Percentiles rank a stretch among this genome's conserved stretches.
phyloP scores from a whole-genome alignment of 2,329 filamentous ascomycete genomes.

The Phialophora chinensis region DNA sequence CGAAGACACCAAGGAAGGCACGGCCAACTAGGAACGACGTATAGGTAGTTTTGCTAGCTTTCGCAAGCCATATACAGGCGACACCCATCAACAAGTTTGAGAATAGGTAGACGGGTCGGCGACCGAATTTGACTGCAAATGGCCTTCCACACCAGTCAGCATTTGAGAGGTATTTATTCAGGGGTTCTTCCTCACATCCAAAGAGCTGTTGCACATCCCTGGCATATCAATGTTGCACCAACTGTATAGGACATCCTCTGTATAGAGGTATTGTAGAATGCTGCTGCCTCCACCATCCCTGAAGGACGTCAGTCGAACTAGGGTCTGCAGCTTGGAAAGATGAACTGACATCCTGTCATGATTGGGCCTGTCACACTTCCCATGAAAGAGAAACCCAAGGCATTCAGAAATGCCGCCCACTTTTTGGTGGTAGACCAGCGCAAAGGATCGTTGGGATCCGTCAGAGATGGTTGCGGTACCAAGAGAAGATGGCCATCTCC shows the following conservation, averaged over 20 bases:
- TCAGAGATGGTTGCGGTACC: slow-evolving; percentile 20
- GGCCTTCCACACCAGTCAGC: too few relatives aligned
- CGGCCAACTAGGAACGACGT: slow-evolving; percentile 42
- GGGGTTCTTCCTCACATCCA: slow-evolving; percentile 8
- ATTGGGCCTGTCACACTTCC: slow-evolving; percentile 9
- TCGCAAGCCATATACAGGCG: slow-evolving; percentile 38
- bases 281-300: slow-evolving; percentile 15
- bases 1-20: slow-evolving; percentile 57
- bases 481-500: slow-evolving; percentile 17
- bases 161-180: too few relatives aligned
- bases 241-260: slow-evolving; percentile 5
- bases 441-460: slow-evolving; percentile 60
- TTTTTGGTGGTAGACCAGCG: slow-evolving; percentile 49
- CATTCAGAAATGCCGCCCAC: slow-evolving; percentile 12
- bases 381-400: slow-evolving; percentile 7
- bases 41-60: slow-evolving; percentile 39
- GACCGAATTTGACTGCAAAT: slow-evolving; percentile 39
- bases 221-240: slow-evolving; percentile 8
- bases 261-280: slow-evolving; percentile 1
- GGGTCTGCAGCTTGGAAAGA: background rate
- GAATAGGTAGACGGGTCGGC: slow-evolving; percentile 38
- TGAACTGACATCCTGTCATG: slow-evolving; percentile 14
- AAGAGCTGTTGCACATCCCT: slow-evolving; percentile 7
- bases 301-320: background rate
- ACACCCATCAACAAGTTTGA: slow-evolving; percentile 36